Base-by-base conservation (phyloP, 2,329 filamentous ascomycete species). In the Myriosclerotinia duriaeana region DNA sequence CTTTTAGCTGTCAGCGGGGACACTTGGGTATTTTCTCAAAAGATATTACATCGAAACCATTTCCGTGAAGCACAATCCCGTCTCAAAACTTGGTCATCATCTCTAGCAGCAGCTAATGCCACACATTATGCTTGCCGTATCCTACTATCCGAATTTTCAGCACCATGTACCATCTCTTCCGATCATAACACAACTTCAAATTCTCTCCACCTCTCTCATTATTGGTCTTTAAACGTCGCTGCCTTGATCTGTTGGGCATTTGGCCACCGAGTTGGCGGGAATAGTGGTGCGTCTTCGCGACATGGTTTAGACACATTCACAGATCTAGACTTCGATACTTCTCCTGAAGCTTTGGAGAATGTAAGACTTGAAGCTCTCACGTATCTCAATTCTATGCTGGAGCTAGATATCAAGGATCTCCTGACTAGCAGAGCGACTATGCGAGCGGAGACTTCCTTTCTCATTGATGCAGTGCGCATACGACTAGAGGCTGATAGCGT, bases 241-340 rank as follows among this genome's bases (percentile, higher is more conserved):
- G 78, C 83, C 9, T 78, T 88, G 60, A 83, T 87, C 69, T 86
- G 83, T 77, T 88, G 85, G 85, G 84, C 84, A 0, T 84, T 82
- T 69, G 80, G 80, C 2, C 78, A 83, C 66, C 74, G 74, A 20
- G 22, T 26, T 14, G 17, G 34, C 14, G 63, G 42, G 22, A 30
- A 7, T 14, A 65, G n/a, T 17, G 22, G 22, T 52, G 6, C 53
- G 8, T 26, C 30, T 40, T 40, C 22, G 14, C 46, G 40, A 20
- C 20, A 63, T 20, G 17, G 20, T 44, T 14, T 17, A 12, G 11
- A 30, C 12, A 38, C 36, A 20, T 15, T 40, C 44, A 30, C 53
- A 48, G 53, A 34, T 42, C n/a, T 48, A 38, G 53, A 48, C 30
- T 58, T 46, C 17, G 9, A 59, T 36, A 30, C 53, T 38, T 59